Conservation (phyloP, 495 filamentous ascomycete genomes). For the Xylaria intraflava region DNA sequence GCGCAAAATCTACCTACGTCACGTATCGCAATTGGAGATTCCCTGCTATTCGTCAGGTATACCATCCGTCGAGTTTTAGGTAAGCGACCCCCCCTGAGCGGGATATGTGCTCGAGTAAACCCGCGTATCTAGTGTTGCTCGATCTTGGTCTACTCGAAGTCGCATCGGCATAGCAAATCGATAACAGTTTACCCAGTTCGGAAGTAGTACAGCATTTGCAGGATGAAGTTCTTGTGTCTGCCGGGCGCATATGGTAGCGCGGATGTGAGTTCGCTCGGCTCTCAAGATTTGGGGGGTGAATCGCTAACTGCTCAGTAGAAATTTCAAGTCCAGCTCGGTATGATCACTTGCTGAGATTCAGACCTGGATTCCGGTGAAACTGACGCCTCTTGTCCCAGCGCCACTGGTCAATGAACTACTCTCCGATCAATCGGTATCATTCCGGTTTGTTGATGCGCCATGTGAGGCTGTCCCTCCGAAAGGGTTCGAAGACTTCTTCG, state of each 20-base stretch:
- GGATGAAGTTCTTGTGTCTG: constrained; percentile 39
- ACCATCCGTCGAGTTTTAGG: background rate
- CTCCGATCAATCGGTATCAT: constrained; percentile 37
- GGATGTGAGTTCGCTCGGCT: constrained; percentile 35
- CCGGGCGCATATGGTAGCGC: constrained; percentile 46
- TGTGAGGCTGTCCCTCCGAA: constrained; percentile 42
- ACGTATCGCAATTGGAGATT: background rate
- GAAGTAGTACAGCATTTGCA: constrained; percentile 11
- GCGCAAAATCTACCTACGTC: too few relatives aligned
- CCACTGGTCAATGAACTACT: constrained; percentile 42
- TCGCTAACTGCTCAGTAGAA: constrained; percentile 34
- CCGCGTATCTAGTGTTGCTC: background rate
- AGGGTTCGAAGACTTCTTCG: constrained; percentile 49
- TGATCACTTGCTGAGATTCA: background rate
- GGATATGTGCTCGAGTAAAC: background rate
- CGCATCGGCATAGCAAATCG: background rate
- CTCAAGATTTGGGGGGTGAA: background rate
- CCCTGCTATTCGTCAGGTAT: background rate
- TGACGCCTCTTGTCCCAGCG: constrained; percentile 24
- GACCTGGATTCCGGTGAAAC: background rate
- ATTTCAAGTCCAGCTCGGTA: constrained; percentile 48
- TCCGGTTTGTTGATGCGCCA: constrained; percentile 43
- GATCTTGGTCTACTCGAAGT: background rate
- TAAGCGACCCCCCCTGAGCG: background rate
- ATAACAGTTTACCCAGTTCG: too few relatives aligned